Evolutionary conservation across 2,329 filamentous ascomycete genomes (phyloP), one percentile per base, ranked within the genome.

Genomic region (Colletotrichum sp.): DNA sequence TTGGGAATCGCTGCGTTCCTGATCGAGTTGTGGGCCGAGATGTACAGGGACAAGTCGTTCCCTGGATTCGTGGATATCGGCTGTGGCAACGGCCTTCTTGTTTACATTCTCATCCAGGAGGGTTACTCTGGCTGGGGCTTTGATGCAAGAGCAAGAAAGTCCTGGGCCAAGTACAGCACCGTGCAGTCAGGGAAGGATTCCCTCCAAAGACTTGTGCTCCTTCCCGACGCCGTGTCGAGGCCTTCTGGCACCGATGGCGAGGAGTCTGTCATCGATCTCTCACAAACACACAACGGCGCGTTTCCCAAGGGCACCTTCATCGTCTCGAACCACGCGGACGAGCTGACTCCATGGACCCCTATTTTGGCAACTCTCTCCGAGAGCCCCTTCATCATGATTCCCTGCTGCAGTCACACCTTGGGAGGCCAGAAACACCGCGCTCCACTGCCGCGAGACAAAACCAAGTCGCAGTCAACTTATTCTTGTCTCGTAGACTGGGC

Each of bases 41-140:
- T 98, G 93, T 98, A 98, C 82, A 81, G 80, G 48, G 82, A 82
- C 57, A 74, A 64, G 1, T 76, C 79, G 0, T 98, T 98, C 80
- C 95, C 95, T 0, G 96, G 96, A 1, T 99, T 98, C 80, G 94
- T 98, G 25, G 97, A 99, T 81, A 95, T 99, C 61, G 97, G 96
- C 7, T 98, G 97, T 82, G 97, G 97, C 3, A 99, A 98, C 81
- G 97, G 97, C 1, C 88, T 99, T 5, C 90, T 99, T 2, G 95
- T 98, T 9, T 91, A 98, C 81, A 91, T 99, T 48, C 90, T 99
- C 6, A 89, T 92, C 16, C 86, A 90, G 75, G 96, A 98, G 85
- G 96, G 96, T 13, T 98, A 95, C 83, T 79, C 82, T 0, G 97
- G 97, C 27, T 98, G 94, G 91, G 97, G 97, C 0, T 98, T 98